These are phyloP conservation scores for Datura wrightii DNA, from an alignment of 257 asterid species.

Conservation along the genomic window DNA sequence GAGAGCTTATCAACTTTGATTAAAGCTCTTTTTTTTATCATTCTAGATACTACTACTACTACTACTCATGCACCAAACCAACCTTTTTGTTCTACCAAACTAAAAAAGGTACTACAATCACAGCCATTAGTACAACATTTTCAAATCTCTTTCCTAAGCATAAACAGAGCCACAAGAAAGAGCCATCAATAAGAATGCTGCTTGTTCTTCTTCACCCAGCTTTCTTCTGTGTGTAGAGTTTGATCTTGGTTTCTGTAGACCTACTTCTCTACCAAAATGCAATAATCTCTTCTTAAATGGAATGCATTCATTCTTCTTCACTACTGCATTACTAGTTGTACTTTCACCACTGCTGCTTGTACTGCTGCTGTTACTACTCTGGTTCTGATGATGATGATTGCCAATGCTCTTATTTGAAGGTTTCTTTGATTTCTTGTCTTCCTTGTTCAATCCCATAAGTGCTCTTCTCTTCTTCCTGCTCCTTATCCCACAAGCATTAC, in stretches of 20 bases:
- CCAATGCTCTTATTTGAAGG: slow-evolving; percentile 4
- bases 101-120: background rate
- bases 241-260: slow-evolving; percentile 78
- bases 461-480: slow-evolving; percentile 96
- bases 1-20: background rate
- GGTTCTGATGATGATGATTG: background rate
- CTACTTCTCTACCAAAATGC: slow-evolving; percentile 72
- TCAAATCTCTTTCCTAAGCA: slow-evolving; percentile 49
- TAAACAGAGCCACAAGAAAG: slow-evolving; percentile 90
- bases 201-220: slow-evolving; percentile 88
- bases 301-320: slow-evolving; percentile 42
- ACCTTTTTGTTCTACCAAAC: background rate
- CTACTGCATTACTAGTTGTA: slow-evolving; percentile 38
- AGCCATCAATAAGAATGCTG: slow-evolving; percentile 89
- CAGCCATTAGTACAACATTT: no score
- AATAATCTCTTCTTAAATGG: slow-evolving; percentile 53
- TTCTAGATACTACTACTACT: no score
- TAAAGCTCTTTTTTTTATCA: background rate
- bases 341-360: slow-evolving; percentile 67
- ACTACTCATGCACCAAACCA: no score
- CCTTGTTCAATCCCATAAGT: slow-evolving; percentile 69
- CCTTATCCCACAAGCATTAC: slow-evolving; percentile 98
- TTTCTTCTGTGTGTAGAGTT: slow-evolving; percentile 64
- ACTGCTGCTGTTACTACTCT: slow-evolving; percentile 39
- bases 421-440: slow-evolving; percentile 50